phyloP scores from a whole-genome alignment of 2,329 filamentous ascomycete genomes.

The Aspergillus niger region DNA sequence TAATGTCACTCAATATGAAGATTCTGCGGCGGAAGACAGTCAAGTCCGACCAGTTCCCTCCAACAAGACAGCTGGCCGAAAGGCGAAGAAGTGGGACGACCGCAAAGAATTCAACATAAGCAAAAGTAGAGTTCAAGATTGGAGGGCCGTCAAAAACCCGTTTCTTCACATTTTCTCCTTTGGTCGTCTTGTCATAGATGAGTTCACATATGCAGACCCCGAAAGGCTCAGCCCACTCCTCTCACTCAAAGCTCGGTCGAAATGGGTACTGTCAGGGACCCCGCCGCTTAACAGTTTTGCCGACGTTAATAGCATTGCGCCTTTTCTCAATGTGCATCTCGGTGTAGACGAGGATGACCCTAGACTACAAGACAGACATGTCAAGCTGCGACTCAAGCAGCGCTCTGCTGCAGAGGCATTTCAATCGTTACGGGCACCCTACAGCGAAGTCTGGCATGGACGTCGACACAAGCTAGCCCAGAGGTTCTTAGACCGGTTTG shows the following conservation, averaged over 20 bases:
- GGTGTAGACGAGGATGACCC: constrained; percentile 56
- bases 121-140: constrained; percentile 15
- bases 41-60: neutral
- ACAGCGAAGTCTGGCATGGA: constrained; percentile 56
- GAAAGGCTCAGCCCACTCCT: constrained; percentile 48
- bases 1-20: constrained; percentile 14
- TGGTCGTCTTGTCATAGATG: constrained; percentile 64
- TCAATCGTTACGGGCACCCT: constrained; percentile 52
- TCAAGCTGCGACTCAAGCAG: constrained; percentile 34
- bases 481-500: constrained; percentile 57
- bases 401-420: constrained; percentile 56
- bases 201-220: constrained; percentile 60
- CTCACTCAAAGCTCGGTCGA: constrained; percentile 52
- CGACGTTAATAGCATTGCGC: constrained; percentile 61
- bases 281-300: constrained; percentile 60
- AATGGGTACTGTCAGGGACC: constrained; percentile 66
- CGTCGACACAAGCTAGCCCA: constrained; percentile 57
- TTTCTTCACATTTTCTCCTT: constrained; percentile 63
- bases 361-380: constrained; percentile 48
- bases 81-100: constrained; percentile 20
- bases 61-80: constrained; percentile 11
- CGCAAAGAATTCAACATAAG: constrained; percentile 29
- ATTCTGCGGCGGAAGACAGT: constrained; percentile 7
- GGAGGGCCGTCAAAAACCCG: constrained; percentile 33
- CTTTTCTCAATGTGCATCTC: constrained; percentile 57